phyloP scores from a whole-genome alignment of 495 filamentous ascomycete genomes.

The Haplographium delicatum region DNA sequence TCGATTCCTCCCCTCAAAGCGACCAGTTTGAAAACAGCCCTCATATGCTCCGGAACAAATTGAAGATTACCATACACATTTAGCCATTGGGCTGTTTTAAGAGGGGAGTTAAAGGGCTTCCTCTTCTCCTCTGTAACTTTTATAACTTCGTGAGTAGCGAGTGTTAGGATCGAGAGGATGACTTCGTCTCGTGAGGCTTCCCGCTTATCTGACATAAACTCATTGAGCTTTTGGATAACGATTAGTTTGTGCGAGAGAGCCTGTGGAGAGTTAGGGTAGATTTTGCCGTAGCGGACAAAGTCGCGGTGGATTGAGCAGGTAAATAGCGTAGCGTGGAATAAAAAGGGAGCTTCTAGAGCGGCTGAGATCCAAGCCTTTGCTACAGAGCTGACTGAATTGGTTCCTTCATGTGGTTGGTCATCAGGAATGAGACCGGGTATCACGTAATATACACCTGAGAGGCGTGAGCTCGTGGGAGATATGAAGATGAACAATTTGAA shows the following conservation, averaged over 20 bases:
- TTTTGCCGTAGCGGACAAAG: neutral
- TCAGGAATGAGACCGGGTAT: neutral
- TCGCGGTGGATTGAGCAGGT: neutral
- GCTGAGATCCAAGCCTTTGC: neutral
- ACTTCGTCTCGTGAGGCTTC: slow-evolving; percentile 2
- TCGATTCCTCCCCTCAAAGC: slow-evolving; percentile 8
- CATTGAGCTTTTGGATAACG: slow-evolving; percentile 3
- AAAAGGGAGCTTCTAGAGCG: neutral
- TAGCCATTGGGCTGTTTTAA: slow-evolving; percentile 6
- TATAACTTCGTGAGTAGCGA: slow-evolving; percentile 6
- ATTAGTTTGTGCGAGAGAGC: slow-evolving; percentile 4
- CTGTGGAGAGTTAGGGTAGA: neutral
- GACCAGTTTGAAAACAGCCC: neutral
- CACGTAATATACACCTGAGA: neutral
- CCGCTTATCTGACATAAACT: neutral
- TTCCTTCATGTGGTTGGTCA: neutral
- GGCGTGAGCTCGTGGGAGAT: no score
- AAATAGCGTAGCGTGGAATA: slow-evolving; percentile 8
- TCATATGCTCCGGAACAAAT: slow-evolving; percentile 1
- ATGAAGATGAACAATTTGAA: no score
- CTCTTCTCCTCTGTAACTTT: neutral
- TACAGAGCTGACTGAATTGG: neutral
- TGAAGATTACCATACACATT: slow-evolving; percentile 6
- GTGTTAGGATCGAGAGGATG: neutral
- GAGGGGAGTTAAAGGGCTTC: slow-evolving; percentile 6